These are phyloP conservation scores for Lolium rigidum DNA, from an alignment of 176 grass and related monocot species.

Conservation along the genomic window DNA sequence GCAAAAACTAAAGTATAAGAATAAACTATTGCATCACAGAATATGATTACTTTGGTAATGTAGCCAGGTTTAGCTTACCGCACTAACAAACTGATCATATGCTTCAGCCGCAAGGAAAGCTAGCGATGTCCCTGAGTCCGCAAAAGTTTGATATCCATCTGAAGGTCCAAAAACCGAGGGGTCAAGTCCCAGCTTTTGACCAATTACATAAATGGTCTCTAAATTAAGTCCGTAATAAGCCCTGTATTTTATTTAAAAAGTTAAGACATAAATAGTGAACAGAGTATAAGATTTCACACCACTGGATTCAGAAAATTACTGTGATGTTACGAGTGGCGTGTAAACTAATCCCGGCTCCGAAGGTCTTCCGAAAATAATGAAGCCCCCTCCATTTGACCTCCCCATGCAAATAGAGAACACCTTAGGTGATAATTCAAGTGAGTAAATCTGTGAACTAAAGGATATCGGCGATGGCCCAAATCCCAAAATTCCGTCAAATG, in stretches of 20 bases:
- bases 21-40: slow-evolving; percentile 5
- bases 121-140: neutral
- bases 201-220: neutral
- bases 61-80: neutral
- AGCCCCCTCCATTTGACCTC: neutral
- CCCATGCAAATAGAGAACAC: neutral
- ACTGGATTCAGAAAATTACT: no score
- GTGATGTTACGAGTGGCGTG: neutral
- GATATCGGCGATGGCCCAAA: neutral
- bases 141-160: neutral
- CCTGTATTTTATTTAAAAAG: neutral
- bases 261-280: neutral
- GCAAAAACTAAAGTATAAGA: neutral
- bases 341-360: neutral
- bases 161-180: neutral
- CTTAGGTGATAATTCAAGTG: neutral
- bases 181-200: neutral
- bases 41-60: neutral
- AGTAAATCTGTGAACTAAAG: neutral
- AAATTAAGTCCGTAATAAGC: neutral
- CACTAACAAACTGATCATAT: neutral
- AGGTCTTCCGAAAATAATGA: neutral
- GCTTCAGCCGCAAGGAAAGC: neutral
- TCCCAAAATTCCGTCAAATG: neutral
- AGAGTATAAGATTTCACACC: neutral